Evolutionary conservation across 352 stramenopile species (phyloP).

Genomic region (Globisporangium perplexum): DNA sequence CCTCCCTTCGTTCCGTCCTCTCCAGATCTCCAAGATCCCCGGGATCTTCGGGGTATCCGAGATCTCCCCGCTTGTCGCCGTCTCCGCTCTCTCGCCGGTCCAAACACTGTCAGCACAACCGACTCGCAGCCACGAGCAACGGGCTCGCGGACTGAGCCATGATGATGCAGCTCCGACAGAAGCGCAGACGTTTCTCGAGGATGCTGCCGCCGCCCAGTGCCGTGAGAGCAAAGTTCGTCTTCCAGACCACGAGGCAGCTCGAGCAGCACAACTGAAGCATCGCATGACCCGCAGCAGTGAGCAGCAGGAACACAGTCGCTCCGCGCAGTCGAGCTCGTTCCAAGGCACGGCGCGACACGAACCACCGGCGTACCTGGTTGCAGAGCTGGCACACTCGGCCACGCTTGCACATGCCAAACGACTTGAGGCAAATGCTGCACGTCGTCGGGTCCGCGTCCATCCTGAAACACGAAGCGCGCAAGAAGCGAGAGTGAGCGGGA

Average conservation of each 20-base stretch:
- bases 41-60: too few relatives aligned
- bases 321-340: too few relatives aligned
- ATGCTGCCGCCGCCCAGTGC: constrained; percentile 10
- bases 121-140: constrained; percentile 10
- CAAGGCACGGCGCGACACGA: not conserved
- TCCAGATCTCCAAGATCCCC: too few relatives aligned
- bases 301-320: not conserved
- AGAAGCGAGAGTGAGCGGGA: too few relatives aligned
- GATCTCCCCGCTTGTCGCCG: not conserved
- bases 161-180: constrained; percentile 15
- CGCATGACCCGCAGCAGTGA: not conserved
- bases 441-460: constrained; percentile 8
- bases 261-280: constrained; percentile 12
- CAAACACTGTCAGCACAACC: constrained; percentile 1
- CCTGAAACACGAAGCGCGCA: not conserved
- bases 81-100: not conserved
- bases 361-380: constrained; percentile 7
- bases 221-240: constrained; percentile 13
- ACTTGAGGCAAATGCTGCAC: constrained; percentile 15
- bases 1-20: not conserved
- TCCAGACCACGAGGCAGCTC: constrained; percentile 14
- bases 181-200: constrained; percentile 10
- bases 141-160: constrained; percentile 7
- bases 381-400: constrained; percentile 14
- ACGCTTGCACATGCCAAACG: constrained; percentile 8